These are phyloP conservation scores for Podila verticillata DNA, from an alignment of 192 early-diverging fungal genomes.

Conservation along the genomic window DNA sequence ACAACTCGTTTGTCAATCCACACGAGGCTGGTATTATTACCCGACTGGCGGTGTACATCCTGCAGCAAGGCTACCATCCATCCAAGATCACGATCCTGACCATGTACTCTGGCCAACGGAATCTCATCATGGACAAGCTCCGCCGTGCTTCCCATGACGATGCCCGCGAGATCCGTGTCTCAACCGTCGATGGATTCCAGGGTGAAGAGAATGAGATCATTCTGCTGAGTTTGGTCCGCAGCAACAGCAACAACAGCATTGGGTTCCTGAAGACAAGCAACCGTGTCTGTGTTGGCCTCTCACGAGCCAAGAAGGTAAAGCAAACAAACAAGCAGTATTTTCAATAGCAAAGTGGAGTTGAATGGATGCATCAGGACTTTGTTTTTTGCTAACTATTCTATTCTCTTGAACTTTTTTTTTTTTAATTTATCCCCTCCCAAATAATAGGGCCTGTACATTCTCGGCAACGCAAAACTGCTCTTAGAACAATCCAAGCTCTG, in stretches of 20 bases:
- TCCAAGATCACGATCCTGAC: constrained; percentile 58
- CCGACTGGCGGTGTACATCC: constrained; percentile 33
- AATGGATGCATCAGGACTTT: too few species aligned
- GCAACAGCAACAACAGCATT: constrained; percentile 84
- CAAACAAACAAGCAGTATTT: background rate
- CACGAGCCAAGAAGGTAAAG: constrained; percentile 63
- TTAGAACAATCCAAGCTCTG: constrained; percentile 56
- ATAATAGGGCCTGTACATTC: constrained; percentile 62
- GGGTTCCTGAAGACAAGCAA: constrained; percentile 81
- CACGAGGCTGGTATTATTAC: constrained; percentile 36
- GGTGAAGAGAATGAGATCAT: constrained; percentile 99
- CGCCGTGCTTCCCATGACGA: constrained; percentile 20
- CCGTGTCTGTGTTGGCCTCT: constrained; percentile 64
- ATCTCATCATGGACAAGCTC: constrained; percentile 46
- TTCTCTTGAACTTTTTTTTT: background rate
- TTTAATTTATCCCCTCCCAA: too few species aligned
- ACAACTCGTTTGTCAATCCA: constrained; percentile 36
- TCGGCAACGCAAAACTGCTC: constrained; percentile 62
- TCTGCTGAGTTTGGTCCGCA: constrained; percentile 93
- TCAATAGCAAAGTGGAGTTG: background rate
- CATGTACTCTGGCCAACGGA: constrained; percentile 65
- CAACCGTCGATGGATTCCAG: constrained; percentile 97
- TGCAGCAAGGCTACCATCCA: constrained; percentile 43
- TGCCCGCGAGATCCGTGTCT: constrained; percentile 75
- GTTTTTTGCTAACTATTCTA: background rate